phyloP scores from a whole-genome alignment of 148 eudicot species.

The Dianthus caryophyllus region DNA sequence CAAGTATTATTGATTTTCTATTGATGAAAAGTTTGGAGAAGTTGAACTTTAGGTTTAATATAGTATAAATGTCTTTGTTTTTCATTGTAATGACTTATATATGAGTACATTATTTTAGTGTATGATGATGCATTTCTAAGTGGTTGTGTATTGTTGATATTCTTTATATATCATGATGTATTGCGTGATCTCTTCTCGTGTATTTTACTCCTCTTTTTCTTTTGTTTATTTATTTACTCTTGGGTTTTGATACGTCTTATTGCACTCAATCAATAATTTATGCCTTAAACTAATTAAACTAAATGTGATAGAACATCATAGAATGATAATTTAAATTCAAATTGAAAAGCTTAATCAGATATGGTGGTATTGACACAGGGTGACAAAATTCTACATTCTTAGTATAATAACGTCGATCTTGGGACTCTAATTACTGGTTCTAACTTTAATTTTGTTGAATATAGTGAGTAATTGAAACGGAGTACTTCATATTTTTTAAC shows the following conservation, averaged over 20 bases:
- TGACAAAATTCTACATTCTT: too few species aligned
- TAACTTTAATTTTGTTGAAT: too few species aligned
- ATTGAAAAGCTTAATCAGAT: too few species aligned
- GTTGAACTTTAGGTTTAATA: background rate
- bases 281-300: background rate
- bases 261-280: background rate
- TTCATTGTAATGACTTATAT: slow-evolving; percentile 7
- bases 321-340: too few species aligned
- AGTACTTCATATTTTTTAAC: too few species aligned
- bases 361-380: too few species aligned
- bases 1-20: background rate
- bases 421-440: too few species aligned
- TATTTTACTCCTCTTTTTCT: background rate
- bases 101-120: too few species aligned
- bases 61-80: slow-evolving; percentile 8
- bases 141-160: slow-evolving; percentile 7
- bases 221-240: too few species aligned
- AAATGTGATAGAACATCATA: background rate
- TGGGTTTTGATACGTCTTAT: background rate
- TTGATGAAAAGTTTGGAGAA: background rate
- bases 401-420: too few species aligned
- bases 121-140: slow-evolving; percentile 6
- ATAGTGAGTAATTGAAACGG: too few species aligned
- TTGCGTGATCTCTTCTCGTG: background rate
- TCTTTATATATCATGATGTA: slow-evolving; percentile 12